Percentiles rank a stretch among this genome's conserved stretches.
phyloP scores from a whole-genome alignment of 495 filamentous ascomycete genomes.

The Penicillium verhagenii region DNA sequence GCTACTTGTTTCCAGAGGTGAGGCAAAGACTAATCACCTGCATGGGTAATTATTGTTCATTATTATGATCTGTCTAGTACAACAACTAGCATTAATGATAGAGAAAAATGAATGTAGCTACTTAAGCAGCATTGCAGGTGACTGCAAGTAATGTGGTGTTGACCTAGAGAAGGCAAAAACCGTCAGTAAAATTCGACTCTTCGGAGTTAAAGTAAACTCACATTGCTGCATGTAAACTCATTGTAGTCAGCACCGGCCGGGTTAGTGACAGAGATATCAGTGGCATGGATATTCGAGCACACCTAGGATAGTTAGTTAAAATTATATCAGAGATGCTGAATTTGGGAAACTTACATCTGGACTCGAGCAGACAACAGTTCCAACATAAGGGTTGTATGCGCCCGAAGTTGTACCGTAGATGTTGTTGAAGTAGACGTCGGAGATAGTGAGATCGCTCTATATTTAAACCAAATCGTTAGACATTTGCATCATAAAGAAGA shows the following conservation, averaged over 20 bases:
- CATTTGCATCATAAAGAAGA: background rate
- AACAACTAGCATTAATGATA: background rate
- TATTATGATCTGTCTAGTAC: background rate
- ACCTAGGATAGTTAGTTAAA: slow-evolving; percentile 27
- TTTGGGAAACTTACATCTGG: slow-evolving; percentile 31
- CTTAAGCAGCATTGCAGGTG: slow-evolving; percentile 31
- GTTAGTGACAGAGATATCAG: slow-evolving; percentile 50
- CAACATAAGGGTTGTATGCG: slow-evolving; percentile 49
- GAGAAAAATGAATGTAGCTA: background rate
- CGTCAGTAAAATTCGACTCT: background rate
- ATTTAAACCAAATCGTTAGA: background rate
- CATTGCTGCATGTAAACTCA: slow-evolving; percentile 54
- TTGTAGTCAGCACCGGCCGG: slow-evolving; percentile 42
- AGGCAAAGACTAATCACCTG: too few relatives aligned
- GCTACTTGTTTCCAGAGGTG: too few relatives aligned
- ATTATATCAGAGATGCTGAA: background rate
- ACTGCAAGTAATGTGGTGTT: slow-evolving; percentile 40
- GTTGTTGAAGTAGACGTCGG: slow-evolving; percentile 52
- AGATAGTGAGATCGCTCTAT: slow-evolving; percentile 56
- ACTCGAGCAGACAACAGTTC: slow-evolving; percentile 58
- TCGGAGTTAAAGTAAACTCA: slow-evolving; percentile 20
- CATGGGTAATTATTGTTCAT: background rate
- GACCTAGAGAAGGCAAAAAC: slow-evolving; percentile 22
- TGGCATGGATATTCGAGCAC: slow-evolving; percentile 53
- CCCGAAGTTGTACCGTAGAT: slow-evolving; percentile 55